Base-by-base conservation (phyloP, 768 basidiomycete species). In the Vishniacozyma victoriae region DNA sequence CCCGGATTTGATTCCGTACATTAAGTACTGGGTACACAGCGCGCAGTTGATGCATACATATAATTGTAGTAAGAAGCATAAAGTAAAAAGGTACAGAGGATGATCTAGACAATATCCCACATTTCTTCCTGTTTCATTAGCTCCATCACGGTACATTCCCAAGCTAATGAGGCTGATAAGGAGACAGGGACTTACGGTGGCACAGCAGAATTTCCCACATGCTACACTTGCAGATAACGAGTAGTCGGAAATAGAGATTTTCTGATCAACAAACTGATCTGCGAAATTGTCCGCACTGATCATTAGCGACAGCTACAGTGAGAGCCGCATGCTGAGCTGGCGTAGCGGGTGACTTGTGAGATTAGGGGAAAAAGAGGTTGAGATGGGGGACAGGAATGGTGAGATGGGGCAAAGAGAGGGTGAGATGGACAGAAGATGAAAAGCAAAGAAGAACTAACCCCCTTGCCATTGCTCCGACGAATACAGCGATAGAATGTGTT, bases 401-500 rank as follows among this genome's bases (percentile, higher is more conserved):
- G n/a, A n/a, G n/a, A n/a, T n/a, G n/a, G n/a, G n/a, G n/a, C n/a
- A n/a, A n/a, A n/a, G n/a, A n/a, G n/a, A n/a, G n/a, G n/a, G n/a
- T n/a, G n/a, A n/a, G n/a, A n/a, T n/a, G n/a, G n/a, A n/a, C n/a
- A n/a, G n/a, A n/a, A n/a, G n/a, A n/a, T n/a, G n/a, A n/a, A n/a
- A n/a, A n/a, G n/a, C n/a, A n/a, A n/a, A n/a, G n/a, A n/a, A 22
- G 2, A 12, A 56, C 73, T 43, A 24, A 75, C 70, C 93, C 93
- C 49, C 93, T 78, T 5, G 93, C 93, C 93, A 99, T 99, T 18
- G 93, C 95, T 41, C 93, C 93, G 47, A 99, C 91, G 60, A 96
- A 95, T 46, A 99, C 86, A 15, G 89, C 91, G 45, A 99, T 75
- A 29, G 85, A 84, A 62, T 96, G 89, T 4, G 87, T 86, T 46